Evolutionary conservation across 2,329 filamentous ascomycete genomes (phyloP), one percentile per base, ranked within the genome.

Genomic region (Camptophora hylomeconis): DNA sequence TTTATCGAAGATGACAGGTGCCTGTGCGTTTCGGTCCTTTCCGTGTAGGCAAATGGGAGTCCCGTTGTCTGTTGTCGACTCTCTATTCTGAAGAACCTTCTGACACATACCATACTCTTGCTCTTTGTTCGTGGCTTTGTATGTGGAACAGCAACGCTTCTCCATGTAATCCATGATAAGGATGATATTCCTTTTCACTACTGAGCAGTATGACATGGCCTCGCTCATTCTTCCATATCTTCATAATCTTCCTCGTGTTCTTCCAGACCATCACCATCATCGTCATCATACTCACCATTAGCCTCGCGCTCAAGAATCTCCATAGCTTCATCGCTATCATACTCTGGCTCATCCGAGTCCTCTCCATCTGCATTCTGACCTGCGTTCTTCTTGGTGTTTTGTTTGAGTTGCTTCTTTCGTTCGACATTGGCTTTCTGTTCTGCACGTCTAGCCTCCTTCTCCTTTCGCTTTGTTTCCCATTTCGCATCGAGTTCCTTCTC

Each of bases 371-470:
- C 52, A 32, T 63, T 49, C 36, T 55, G 58, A 19, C 52, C 48
- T 22, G 50, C 56, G 33, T 54, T 51, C 11, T 51, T 51, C 28
- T 46, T 48, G 14, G 57, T 59, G 39, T 59, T 60, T n/a, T 54
- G 67, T 39, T 64, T 71, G 31, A 69, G 66, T 48, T 76, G 72
- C 54, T 68, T 72, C 62, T 94, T 95, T 57, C 68, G 77, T 57
- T 92, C 84, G 2, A 98, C 72, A 45, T 95, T 95, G 41, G 80
- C 84, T 53, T 72, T 84, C 51, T 98, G 89, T 45, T 82, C 68
- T 50, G 76, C 76, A 58, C 73, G 78, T 40, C 89, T 67, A 32
- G 72, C 72, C 33, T 86, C 86, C 61, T 92, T 94, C 52, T 89
- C 80, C 46, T 75, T 72, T 33, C 71, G 68, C 46, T 72, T 69